Evolutionary conservation across 1,284 basidiomycete species (phyloP), one percentile per base, ranked within the genome.

Genomic region (Apiotrichum porosum): DNA sequence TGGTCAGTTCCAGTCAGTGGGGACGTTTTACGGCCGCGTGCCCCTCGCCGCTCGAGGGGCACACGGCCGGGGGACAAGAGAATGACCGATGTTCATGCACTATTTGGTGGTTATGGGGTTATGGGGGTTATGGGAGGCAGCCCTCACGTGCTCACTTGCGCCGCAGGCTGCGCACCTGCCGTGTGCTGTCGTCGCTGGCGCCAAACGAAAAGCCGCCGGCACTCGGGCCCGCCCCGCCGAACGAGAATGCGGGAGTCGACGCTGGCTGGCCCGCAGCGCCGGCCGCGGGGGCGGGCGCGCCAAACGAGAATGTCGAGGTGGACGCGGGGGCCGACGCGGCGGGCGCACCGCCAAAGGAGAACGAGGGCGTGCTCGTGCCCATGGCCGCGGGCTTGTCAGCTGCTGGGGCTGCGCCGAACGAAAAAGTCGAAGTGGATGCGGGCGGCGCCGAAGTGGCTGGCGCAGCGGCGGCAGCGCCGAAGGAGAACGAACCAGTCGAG

Each of bases 291-390:
- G 44, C n/a, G 18, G 35, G 4, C 8, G 51, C 26, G 22, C 48
- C 40, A 19, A 51, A 51, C 22, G 44, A 40, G 22, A 58, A 57
- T 13, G 46, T 15, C 31, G 57, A 35, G 22, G 47, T 32, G 13
- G 56, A 35, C 19, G 37, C 38, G 15, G 41, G 26, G 13, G 52
- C 38, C 4, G 42, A 17, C 24, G 32, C 21, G n/a, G 34, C 12
- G 18, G 49, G 1, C 8, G 18, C 6, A 4, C 18, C 10, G 33
- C 42, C 42, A 37, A 44, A 44, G 18, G 35, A 37, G 42, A 44
- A 44, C 6, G 23, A 24, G 5, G 42, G 13, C 1, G n/a, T n/a
- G n/a, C n/a, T n/a, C n/a, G n/a, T n/a, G n/a, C 23, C 15, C 9
- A 34, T 2, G 18, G 28, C 19, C 23, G 14, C n/a, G 12, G 18